phyloP scores from a whole-genome alignment of 257 asterid species.

The Solanum bulbocastanum region DNA sequence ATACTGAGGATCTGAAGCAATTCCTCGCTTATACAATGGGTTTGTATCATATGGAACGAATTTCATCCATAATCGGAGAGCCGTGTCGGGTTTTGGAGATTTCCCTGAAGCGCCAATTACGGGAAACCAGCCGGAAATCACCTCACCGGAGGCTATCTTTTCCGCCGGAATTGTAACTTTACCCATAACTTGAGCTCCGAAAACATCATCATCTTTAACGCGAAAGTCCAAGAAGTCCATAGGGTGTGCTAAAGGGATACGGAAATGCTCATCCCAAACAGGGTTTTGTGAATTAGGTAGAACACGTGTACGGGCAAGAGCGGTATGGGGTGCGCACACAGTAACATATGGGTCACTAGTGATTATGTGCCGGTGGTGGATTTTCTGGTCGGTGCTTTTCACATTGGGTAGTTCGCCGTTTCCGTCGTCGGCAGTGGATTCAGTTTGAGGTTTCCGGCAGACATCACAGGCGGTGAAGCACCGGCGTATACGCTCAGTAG shows the following conservation, averaged over 20 bases:
- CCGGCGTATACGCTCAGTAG: constrained; percentile 57
- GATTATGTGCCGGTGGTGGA: constrained; percentile 56
- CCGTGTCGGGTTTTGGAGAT: constrained; percentile 46
- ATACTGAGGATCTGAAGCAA: constrained; percentile 54
- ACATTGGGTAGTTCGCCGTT: background rate
- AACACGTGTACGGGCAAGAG: constrained; percentile 87
- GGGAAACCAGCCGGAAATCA: constrained; percentile 40
- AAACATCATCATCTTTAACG: constrained; percentile 64
- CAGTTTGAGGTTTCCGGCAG: constrained; percentile 18
- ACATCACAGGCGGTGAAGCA: constrained; percentile 47
- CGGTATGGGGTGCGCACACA: constrained; percentile 58
- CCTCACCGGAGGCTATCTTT: constrained; percentile 35
- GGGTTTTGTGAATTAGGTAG: constrained; percentile 62
- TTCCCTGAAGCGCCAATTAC: constrained; percentile 28
- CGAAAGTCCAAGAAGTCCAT: constrained; percentile 40
- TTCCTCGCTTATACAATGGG: constrained; percentile 48
- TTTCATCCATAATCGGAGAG: constrained; percentile 40
- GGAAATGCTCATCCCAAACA: constrained; percentile 56
- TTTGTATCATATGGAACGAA: constrained; percentile 46
- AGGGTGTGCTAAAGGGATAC: constrained; percentile 59
- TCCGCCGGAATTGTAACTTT: constrained; percentile 42
- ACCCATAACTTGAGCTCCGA: constrained; percentile 73
- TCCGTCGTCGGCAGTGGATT: constrained; percentile 3
- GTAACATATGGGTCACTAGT: constrained; percentile 85
- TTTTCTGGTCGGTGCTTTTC: constrained; percentile 20